Evolutionary conservation across 2,329 filamentous ascomycete genomes (phyloP), one percentile per base, ranked within the genome.

Genomic region (Pseudopyrenochaeta lycopersici): DNA sequence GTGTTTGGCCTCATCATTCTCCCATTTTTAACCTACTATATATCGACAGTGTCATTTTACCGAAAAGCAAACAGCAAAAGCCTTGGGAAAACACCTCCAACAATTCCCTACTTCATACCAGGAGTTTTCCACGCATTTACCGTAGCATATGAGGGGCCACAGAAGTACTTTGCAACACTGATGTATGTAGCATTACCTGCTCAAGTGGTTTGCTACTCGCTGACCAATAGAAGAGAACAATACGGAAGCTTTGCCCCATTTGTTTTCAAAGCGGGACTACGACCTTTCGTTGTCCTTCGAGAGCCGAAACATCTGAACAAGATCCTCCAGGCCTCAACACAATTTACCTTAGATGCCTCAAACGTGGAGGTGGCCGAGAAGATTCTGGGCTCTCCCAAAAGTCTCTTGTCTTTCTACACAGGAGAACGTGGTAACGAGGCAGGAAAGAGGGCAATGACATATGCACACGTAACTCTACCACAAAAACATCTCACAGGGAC

Each of bases 191-290:
- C 4, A 4, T 36, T 1, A n/a, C 0, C 6, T 10, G 4, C n/a
- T 21, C 21, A 5, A 10, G 11, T 7, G 3, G 20, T 33, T 1
- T 4, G 36, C 12, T 39, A 14, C 20, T 9, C 7, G 10, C 59
- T 66, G 14, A 65, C 11, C 12, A n/a, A 7, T 7, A 3, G 4
- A 20, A 72, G 69, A 14, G 63, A 66, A 12, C 60, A 67, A 12
- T 70, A 67, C 61, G 65, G 62, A 2, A 17, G 42, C 4, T 62
- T 60, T 15, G 56, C 59, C 2, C 68, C 68, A 1, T 72, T 72
- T 36, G 47, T 56, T 11, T 56, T 71, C 42, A 60, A 54, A 46
- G 61, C 58, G 21, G 68, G 67, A 7, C 41, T 52, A 17, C 38
- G 43, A 7, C 52, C 62, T n/a, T 66, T 64, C 23, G 36, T 64